Evolutionary conservation across 495 filamentous ascomycete species (phyloP).

Genomic region (Penicillium nucicola): DNA sequence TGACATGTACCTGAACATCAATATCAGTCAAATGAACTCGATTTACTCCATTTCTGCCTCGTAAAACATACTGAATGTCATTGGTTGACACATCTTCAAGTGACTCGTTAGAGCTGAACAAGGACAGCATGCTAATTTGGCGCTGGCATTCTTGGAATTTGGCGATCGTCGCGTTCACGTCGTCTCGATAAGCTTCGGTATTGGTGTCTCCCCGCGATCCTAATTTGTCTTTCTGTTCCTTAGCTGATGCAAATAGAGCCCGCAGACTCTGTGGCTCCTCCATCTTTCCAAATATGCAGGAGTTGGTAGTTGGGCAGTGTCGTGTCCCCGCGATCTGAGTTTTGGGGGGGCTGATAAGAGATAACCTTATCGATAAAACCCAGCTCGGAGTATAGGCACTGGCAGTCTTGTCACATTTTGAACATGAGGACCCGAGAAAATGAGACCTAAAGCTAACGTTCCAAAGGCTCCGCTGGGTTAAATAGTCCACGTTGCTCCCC

Average conservation of each 20-base stretch:
- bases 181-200: constrained; percentile 60
- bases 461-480: no score
- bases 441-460: no score
- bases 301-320: not conserved
- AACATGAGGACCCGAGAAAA: no score
- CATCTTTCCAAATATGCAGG: constrained; percentile 30
- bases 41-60: constrained; percentile 32
- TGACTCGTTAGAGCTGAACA: constrained; percentile 89
- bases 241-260: constrained; percentile 54
- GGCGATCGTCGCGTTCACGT: constrained; percentile 61
- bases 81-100: constrained; percentile 83
- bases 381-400: not conserved
- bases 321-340: constrained; percentile 22
- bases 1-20: constrained; percentile 56
- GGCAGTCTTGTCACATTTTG: no score
- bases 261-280: constrained; percentile 61
- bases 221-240: constrained; percentile 47
- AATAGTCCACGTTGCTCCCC: no score
- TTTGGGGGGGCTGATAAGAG: constrained; percentile 21
- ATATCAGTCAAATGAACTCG: constrained; percentile 18
- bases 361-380: constrained; percentile 4
- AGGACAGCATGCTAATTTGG: constrained; percentile 63
- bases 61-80: constrained; percentile 66
- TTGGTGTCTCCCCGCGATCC: constrained; percentile 50
- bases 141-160: constrained; percentile 70